Evolutionary conservation across 2,329 filamentous ascomycete genomes (phyloP), one percentile per base, ranked within the genome.

Genomic region (Leptosphaerulina australis): DNA sequence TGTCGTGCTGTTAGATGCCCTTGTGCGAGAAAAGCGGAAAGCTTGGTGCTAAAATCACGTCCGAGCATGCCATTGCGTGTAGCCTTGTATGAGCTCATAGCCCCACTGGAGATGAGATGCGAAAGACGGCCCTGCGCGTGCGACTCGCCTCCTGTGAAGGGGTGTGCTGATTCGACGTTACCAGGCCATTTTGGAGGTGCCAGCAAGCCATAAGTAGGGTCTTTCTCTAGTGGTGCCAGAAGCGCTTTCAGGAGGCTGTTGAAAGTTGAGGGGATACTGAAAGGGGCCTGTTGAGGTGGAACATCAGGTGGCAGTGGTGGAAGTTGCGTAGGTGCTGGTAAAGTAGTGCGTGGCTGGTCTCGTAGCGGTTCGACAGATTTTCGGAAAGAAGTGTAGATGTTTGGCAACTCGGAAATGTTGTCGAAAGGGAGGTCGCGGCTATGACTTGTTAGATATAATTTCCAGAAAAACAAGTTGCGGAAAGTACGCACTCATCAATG

Each of bases 311-410:
- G 84, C 2, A 86, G 72, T 0, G 81, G 76, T 1, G 86, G 87
- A 4, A 94, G 71, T 1, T 76, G 74, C 1, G 70, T 62, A 0
- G 86, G 86, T 1, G 72, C 74, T 0, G 85, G 78, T 1, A 88
- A 67, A 0, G 78, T 67, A 1, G 76, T 67, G 30, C 88, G 81
- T 3, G 89, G 88, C 10, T 81, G 82, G 29, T 83, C 77, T 31
- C 86, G 81, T 2, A 92, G 75, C 0, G 88, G 88, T 57, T 91
- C 88, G 44, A 90, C 81, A 2, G 79, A 81, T 70, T 91, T 91
- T 6, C 88, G 82, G 60, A 88, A 93, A 0, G 81, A 81, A 0
- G 89, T 91, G 66, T 91, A 93, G 2, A 92, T 79, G 61, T 91
- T 87, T 2, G 88, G 87, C 1, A 91, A 77, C 2, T 89, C 81